A percentile compares a stretch with the other conserved stretches of the same genome.
These are phyloP conservation scores for Leishmania mexicana DNA, from an alignment of 208 protist genomes.

Conservation along the genomic window DNA sequence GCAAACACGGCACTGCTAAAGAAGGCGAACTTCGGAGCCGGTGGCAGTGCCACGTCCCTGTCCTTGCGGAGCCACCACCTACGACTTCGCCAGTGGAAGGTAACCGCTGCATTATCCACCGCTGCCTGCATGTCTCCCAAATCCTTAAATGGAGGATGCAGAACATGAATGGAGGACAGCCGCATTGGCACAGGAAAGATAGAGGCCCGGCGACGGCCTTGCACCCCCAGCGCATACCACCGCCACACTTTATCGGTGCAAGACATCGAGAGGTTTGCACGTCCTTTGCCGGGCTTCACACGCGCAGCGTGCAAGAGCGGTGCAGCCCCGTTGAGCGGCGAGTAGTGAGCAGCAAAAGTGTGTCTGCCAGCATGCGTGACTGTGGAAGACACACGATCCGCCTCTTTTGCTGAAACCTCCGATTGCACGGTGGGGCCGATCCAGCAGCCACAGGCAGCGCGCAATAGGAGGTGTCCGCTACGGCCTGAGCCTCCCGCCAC, in stretches of 20 bases:
- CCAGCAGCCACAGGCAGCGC: constrained; percentile 43
- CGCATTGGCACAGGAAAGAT: constrained; percentile 53
- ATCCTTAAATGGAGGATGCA: not conserved
- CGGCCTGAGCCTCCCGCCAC: constrained; percentile 32
- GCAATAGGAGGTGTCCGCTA: constrained; percentile 64
- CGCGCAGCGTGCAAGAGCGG: constrained; percentile 28
- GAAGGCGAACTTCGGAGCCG: not conserved
- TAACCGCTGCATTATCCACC: not conserved
- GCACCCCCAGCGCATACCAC: constrained; percentile 75
- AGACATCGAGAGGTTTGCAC: constrained; percentile 83
- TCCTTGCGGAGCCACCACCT: not conserved
- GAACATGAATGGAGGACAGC: constrained; percentile 43
- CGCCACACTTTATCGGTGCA: constrained; percentile 91
- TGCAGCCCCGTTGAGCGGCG: constrained; percentile 36
- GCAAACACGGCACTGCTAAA: constrained; percentile 4
- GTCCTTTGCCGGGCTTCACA: constrained; percentile 89
- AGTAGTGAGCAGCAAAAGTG: constrained; percentile 55
- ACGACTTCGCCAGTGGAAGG: constrained; percentile 21
- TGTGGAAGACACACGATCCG: not conserved
- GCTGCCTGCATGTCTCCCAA: no score
- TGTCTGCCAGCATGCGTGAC: constrained; percentile 26
- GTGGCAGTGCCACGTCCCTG: not conserved
- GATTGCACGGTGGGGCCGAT: not conserved
- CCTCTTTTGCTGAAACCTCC: not conserved
- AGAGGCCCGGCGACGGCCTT: constrained; percentile 46